Evolutionary conservation across 768 basidiomycete species (phyloP).

Genomic region (Lepiota subincarnata): DNA sequence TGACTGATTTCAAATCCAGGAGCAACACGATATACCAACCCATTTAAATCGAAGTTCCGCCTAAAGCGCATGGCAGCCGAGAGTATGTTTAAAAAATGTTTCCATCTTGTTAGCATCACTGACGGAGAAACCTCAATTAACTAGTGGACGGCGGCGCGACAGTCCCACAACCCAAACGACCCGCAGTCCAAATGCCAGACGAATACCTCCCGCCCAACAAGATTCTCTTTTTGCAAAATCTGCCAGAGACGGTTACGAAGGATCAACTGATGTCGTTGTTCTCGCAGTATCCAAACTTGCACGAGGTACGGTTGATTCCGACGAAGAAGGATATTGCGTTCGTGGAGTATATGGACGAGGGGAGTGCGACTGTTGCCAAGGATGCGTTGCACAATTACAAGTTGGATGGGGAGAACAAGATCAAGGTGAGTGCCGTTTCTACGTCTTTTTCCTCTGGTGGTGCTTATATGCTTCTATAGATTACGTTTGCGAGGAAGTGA

Average conservation of each 20-base stretch:
- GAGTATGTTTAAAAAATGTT: slow-evolving; percentile 39
- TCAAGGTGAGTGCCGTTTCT: slow-evolving; percentile 58
- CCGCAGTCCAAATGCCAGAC: slow-evolving; percentile 96
- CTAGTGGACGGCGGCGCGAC: slow-evolving; percentile 69
- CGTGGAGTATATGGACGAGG: slow-evolving; percentile 96
- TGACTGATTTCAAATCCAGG: slow-evolving; percentile 40
- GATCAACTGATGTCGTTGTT: slow-evolving; percentile 90
- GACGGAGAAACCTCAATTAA: slow-evolving; percentile 27
- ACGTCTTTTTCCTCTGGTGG: too few species aligned
- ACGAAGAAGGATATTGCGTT: slow-evolving; percentile 98
- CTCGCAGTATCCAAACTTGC: slow-evolving; percentile 91
- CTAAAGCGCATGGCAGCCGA: slow-evolving; percentile 80
- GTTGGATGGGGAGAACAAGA: slow-evolving; percentile 96
- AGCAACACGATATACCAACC: slow-evolving; percentile 82
- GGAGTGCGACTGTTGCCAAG: slow-evolving; percentile 84
- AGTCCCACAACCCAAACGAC: slow-evolving; percentile 66
- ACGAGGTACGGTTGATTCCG: slow-evolving; percentile 98
- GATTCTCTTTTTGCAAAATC: slow-evolving; percentile 95
- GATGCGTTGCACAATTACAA: slow-evolving; percentile 98
- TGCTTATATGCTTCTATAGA: slow-evolving; percentile 16
- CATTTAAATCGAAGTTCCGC: slow-evolving; percentile 80
- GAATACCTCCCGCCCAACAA: slow-evolving; percentile 99
- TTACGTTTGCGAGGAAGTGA: slow-evolving; percentile 74
- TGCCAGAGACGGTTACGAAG: slow-evolving; percentile 90
- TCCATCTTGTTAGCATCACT: slow-evolving; percentile 13